Evolutionary conservation across 192 early-diverging fungal species (phyloP), one percentile per base, ranked within the genome.

Genomic region (Linnemannia zychae): DNA sequence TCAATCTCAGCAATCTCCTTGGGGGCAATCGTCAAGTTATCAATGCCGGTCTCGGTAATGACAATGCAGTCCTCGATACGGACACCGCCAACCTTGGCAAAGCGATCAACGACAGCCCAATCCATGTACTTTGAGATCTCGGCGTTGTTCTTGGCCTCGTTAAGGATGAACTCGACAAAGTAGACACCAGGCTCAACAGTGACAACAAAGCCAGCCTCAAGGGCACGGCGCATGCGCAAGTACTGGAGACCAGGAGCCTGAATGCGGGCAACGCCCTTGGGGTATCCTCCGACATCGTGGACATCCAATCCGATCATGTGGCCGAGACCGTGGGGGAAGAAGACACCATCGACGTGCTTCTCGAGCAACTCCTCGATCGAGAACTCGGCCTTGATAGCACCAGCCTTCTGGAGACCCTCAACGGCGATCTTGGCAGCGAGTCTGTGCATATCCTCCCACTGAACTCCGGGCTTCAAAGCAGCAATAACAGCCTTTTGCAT

Each of bases 151-250:
- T 90, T 86, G 24, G 94, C 94, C 17, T 87, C 82, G 34, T 92
- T 89, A 15, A 99, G 84, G 47, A 96, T 91, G 4, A 91, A 92
- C 70, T 95, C 91, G 57, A 97, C 93, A 92, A 99, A 99, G 88
- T 99, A 99, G 67, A 95, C 84, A 0, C 98, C 98, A 22, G 98
- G 98, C 87, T 99, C 98, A 24, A 97, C 96, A 13, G 98, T 98
- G 37, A 98, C 91, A 12, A 94, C 96, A 95, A 98, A 97, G 44
- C 93, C 92, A 12, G 92, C 87, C 66, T 92, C 89, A 76, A 99
- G 90, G 37, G 89, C 87, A 75, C 96, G 91, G 36, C 95, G 90
- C 76, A 96, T 85, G 36, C 83, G 90, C 67, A 97, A 89, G 76
- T 94, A 91, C 65, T 93, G 89, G 68, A 96, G 87, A 0, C 95